Percentiles rank a stretch among this genome's conserved stretches.
Evolutionary conservation across 495 filamentous ascomycete genomes (phyloP).

Genomic region (Patellaria atrata): DNA sequence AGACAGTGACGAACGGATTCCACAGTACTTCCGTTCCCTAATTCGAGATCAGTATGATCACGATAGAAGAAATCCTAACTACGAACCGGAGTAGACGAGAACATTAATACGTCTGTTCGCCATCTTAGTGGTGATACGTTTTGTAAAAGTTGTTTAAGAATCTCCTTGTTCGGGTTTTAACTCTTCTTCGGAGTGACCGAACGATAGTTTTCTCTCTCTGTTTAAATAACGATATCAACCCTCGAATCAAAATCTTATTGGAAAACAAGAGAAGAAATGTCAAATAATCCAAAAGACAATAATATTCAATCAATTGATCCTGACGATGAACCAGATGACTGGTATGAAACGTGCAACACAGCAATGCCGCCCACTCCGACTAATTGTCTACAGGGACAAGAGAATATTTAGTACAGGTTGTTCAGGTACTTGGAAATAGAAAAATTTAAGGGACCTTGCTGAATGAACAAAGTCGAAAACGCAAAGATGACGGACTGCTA

Average conservation of each 20-base stretch:
- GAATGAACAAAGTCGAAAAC: constrained; percentile 53
- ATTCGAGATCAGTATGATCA: constrained; percentile 7
- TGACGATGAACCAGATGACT: constrained; percentile 91
- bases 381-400: constrained; percentile 62
- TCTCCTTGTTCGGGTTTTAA: constrained; percentile 1
- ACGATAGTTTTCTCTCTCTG: too few species aligned
- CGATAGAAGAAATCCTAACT: background rate
- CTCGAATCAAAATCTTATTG: too few species aligned
- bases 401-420: constrained; percentile 95
- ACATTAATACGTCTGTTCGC: constrained; percentile 61
- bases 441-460: background rate
- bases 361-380: background rate
- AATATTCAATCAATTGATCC: constrained; percentile 34
- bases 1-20: constrained; percentile 83
- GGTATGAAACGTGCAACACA: constrained; percentile 43
- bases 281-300: constrained; percentile 29
- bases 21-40: constrained; percentile 71
- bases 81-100: constrained; percentile 60
- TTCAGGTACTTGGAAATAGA: constrained; percentile 42
- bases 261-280: too few species aligned
- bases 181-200: background rate
- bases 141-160: too few species aligned
- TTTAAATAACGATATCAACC: too few species aligned
- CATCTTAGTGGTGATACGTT: constrained; percentile 32
- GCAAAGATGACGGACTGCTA: constrained; percentile 87